Evolutionary conservation across 345 rosid genomes (phyloP), one percentile per base, ranked within the genome.

Genomic region (Cochlearia excelsa): DNA sequence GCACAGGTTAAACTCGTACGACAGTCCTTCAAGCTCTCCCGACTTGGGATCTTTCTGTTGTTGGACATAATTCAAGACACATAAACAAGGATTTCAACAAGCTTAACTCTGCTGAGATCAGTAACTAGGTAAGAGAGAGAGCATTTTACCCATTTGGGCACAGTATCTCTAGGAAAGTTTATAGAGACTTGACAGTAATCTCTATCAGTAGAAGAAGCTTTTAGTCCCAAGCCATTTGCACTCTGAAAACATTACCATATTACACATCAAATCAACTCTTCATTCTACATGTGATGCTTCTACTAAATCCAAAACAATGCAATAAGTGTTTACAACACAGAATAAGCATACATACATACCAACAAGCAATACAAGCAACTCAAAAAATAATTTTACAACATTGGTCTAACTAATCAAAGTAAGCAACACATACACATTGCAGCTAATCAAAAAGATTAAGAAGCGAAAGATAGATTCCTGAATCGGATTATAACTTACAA

Each of bases 161-260:
- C 75, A 7, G 99, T 94, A 38, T 81, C 85, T 6, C 48, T 75
- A 4, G 96, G 95, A 68, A 87, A 93, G 39, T 71, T 77, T 29
- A 93, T 79, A 0, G 80, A 72, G 27, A 85, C 81, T 67, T 74
- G 68, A 57, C 99, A 93, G 29, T 81, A 63, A 79, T 83, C 87
- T 56, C 73, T 77, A 56, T 85, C 83, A 54, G 65, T 51, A 45
- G 67, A 67, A 57, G 95, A 67, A 57, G 95, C 93, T 69, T 79
- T 76, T 73, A 90, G 73, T 54, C 97, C 99, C 69, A 94, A 76
- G 33, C 97, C 97, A 73, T 90, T 94, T 54, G 86, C 95, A 53
- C 78, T 70, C 97, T 90, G 76, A 77, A 16, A 85, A n/a, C 60
- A 69, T 57, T 30, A 29, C 53, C 35, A 49, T 10, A 4, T 30